Percentiles rank a stretch among this genome's conserved stretches.
Evolutionary conservation across 305 asterid genomes (phyloP).

Genomic region (Nicotiana rustica): DNA sequence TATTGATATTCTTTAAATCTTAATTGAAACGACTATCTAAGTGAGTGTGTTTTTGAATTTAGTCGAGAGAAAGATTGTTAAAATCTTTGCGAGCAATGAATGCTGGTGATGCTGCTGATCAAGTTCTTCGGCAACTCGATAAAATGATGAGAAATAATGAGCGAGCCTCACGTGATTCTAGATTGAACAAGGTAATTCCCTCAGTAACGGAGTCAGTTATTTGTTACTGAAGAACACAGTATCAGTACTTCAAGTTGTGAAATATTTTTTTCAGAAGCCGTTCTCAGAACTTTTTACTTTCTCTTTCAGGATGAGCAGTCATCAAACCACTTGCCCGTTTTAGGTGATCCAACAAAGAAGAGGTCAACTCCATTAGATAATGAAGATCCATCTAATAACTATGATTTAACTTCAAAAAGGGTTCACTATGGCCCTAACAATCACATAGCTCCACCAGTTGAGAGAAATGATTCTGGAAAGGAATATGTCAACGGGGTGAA

Average conservation of each 20-base stretch:
- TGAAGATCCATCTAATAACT: slow-evolving; percentile 62
- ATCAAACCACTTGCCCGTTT: slow-evolving; percentile 54
- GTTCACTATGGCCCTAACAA: slow-evolving; percentile 57
- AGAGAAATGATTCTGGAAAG: slow-evolving; percentile 57
- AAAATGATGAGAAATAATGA: slow-evolving; percentile 82
- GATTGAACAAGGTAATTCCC: slow-evolving; percentile 70
- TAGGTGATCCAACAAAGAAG: slow-evolving; percentile 75
- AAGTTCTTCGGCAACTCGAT: slow-evolving; percentile 86
- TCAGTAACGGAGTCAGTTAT: slow-evolving; percentile 33
- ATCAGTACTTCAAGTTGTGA: slow-evolving; percentile 30
- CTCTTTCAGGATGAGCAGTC: slow-evolving; percentile 75
- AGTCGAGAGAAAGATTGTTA: slow-evolving; percentile 91
- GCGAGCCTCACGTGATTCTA: slow-evolving; percentile 84
- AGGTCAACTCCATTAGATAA: slow-evolving; percentile 62
- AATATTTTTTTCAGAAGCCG: slow-evolving; percentile 30
- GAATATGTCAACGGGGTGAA: slow-evolving; percentile 69
- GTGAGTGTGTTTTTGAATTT: slow-evolving; percentile 36
- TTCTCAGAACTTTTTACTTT: slow-evolving; percentile 32
- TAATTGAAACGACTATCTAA: background rate
- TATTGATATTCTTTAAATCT: background rate
- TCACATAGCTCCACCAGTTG: slow-evolving; percentile 50
- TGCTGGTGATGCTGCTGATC: slow-evolving; percentile 99
- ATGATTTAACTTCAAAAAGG: slow-evolving; percentile 65
- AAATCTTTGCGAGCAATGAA: slow-evolving; percentile 87
- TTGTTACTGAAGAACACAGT: slow-evolving; percentile 22